These are phyloP conservation scores for Aspergillus nanangensis DNA, from an alignment of 495 filamentous ascomycete species.

Conservation along the genomic window DNA sequence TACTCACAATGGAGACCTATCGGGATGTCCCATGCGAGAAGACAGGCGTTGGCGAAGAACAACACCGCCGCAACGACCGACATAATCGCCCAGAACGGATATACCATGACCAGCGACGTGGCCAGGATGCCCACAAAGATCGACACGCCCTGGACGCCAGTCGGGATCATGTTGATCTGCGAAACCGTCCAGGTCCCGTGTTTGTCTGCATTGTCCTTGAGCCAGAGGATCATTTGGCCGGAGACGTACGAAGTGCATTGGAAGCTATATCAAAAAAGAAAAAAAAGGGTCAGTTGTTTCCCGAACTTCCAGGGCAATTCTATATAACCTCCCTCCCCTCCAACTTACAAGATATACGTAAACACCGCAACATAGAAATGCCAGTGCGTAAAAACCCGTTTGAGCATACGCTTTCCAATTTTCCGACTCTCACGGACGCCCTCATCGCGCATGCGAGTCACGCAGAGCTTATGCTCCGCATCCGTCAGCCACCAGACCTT, in stretches of 20 bases:
- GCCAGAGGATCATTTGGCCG: conserved; percentile 19
- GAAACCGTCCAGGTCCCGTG: conserved; percentile 14
- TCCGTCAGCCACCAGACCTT: conserved; percentile 9
- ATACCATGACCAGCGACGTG: conserved; percentile 16
- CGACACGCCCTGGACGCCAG: conserved; percentile 15
- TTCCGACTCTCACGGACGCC: conserved; percentile 12
- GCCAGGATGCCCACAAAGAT: conserved; percentile 12
- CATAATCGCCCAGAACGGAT: conserved; percentile 17
- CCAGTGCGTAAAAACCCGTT: conserved; percentile 14
- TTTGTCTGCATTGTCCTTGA: conserved; percentile 10
- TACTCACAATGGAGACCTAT: conserved; percentile 11
- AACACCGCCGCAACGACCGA: conserved; percentile 10
- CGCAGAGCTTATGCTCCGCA: conserved; percentile 1
- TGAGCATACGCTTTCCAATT: conserved; percentile 16
- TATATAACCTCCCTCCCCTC: too few relatives aligned
- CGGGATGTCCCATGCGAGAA: conserved; percentile 18
- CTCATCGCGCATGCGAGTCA: conserved; percentile 5
- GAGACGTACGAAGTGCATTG: conserved; percentile 15
- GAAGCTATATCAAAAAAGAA: conserved; percentile 4
- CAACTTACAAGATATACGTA: conserved; percentile 13
- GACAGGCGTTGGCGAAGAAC: conserved; percentile 14
- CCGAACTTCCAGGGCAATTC: too few relatives aligned
- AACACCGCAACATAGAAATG: conserved; percentile 14
- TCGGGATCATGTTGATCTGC: conserved; percentile 19
- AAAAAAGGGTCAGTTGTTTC: neutral